These are phyloP conservation scores for Fusarium sp. DNA, from an alignment of 2,329 filamentous ascomycete genomes.

Conservation along the genomic window DNA sequence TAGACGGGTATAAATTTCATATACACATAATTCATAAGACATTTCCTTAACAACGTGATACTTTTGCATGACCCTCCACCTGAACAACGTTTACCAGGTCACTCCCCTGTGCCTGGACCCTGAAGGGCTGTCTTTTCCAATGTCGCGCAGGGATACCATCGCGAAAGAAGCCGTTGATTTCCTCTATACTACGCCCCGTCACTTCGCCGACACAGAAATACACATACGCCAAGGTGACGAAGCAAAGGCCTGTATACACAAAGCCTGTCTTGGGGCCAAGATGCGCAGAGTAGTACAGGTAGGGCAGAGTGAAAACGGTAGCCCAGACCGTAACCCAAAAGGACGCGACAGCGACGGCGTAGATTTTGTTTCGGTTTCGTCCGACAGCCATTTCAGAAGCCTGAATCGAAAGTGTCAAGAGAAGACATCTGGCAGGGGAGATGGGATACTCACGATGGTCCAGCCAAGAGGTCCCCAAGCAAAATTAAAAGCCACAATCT, in stretches of 20 bases:
- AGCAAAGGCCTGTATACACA: conserved; percentile 55
- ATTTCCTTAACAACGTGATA: neutral
- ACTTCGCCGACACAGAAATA: conserved; percentile 56
- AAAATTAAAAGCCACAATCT: conserved; percentile 63
- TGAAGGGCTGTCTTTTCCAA: conserved; percentile 48
- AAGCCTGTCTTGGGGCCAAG: conserved; percentile 59
- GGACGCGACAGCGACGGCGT: conserved; percentile 56
- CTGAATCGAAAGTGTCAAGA: conserved; percentile 20
- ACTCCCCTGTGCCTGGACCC: conserved; percentile 11
- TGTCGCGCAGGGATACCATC: conserved; percentile 48
- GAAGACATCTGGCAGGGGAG: accelerated
- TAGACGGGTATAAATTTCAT: conserved; percentile 8
- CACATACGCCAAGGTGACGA: conserved; percentile 55
- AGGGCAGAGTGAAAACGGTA: conserved; percentile 58
- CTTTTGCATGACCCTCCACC: conserved; percentile 17
- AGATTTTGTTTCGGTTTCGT: conserved; percentile 58
- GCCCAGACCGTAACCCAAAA: conserved; percentile 63
- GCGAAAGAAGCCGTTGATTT: conserved; percentile 50
- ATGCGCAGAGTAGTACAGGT: conserved; percentile 58
- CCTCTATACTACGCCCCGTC: conserved; percentile 50
- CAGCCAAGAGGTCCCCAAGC: conserved; percentile 58
- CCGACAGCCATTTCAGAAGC: conserved; percentile 65
- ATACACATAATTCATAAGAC: conserved; percentile 2
- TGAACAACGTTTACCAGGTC: conserved; percentile 9
- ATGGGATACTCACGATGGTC: conserved; percentile 52